Conservation (phyloP, 495 filamentous ascomycete genomes). For the Penicillium canescens region DNA sequence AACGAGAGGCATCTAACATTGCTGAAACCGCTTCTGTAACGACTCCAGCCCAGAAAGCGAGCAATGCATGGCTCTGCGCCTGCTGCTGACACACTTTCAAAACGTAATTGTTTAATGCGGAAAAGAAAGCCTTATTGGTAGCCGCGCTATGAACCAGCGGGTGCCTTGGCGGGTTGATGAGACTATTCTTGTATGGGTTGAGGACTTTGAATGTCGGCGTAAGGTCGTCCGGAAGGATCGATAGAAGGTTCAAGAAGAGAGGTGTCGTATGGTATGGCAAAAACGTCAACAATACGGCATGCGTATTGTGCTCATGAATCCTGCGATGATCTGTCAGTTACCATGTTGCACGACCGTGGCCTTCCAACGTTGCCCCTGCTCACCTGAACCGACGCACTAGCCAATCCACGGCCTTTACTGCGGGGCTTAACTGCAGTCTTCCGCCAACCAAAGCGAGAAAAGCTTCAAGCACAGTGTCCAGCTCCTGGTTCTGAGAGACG, state of each 20-base stretch:
- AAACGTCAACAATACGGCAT: constrained; percentile 78
- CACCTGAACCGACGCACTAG: constrained; percentile 88
- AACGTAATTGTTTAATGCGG: constrained; percentile 71
- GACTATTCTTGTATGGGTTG: constrained; percentile 74
- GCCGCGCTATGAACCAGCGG: constrained; percentile 77
- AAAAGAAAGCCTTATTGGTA: constrained; percentile 68
- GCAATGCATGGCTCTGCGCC: constrained; percentile 70
- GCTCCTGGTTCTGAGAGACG: constrained; percentile 70
- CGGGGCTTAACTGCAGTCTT: constrained; percentile 78
- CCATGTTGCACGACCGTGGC: not conserved
- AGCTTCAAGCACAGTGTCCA: constrained; percentile 73
- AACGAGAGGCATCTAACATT: constrained; percentile 73
- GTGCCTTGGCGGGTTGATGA: constrained; percentile 72
- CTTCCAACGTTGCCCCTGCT: constrained; percentile 3
- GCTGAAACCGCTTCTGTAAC: constrained; percentile 77
- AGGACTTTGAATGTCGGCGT: constrained; percentile 80
- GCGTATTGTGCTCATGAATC: constrained; percentile 86
- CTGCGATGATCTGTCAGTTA: constrained; percentile 51
- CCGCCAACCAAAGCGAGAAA: constrained; percentile 78
- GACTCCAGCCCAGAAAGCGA: constrained; percentile 86
- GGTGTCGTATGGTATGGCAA: constrained; percentile 86
- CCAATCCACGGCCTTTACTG: constrained; percentile 92
- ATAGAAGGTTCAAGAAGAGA: constrained; percentile 76
- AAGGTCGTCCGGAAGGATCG: constrained; percentile 73
- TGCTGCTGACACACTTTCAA: constrained; percentile 64